These are phyloP conservation scores for Neonectria sp. DNA, from an alignment of 2,329 filamentous ascomycete genomes.

Conservation along the genomic window DNA sequence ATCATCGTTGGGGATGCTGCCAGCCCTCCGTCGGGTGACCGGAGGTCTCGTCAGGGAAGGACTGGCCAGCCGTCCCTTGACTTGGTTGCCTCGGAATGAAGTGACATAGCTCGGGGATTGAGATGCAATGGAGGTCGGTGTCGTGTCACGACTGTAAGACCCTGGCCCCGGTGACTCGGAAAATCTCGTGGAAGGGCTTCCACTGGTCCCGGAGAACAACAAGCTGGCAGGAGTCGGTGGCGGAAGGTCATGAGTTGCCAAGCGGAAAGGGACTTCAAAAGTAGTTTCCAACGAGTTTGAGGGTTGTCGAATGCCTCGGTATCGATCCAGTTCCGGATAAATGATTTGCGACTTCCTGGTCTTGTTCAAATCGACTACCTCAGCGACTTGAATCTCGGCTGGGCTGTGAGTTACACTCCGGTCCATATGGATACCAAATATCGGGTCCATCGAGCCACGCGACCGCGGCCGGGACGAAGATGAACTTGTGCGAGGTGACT, in stretches of 20 bases:
- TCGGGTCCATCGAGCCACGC: slow-evolving; percentile 54
- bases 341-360: slow-evolving; percentile 61
- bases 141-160: slow-evolving; percentile 82
- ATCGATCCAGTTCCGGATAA: slow-evolving; percentile 75
- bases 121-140: slow-evolving; percentile 83
- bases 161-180: slow-evolving; percentile 80
- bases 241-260: slow-evolving; percentile 76
- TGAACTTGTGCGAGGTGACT: slow-evolving; percentile 58
- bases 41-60: slow-evolving; percentile 71
- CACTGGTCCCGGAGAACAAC: slow-evolving; percentile 76
- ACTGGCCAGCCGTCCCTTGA: slow-evolving; percentile 69
- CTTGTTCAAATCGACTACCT: slow-evolving; percentile 58
- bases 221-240: slow-evolving; percentile 70
- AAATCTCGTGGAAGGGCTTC: slow-evolving; percentile 82
- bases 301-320: slow-evolving; percentile 63
- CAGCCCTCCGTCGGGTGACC: slow-evolving; percentile 70
- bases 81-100: slow-evolving; percentile 61
- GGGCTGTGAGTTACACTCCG: slow-evolving; percentile 61
- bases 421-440: slow-evolving; percentile 56
- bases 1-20: slow-evolving; percentile 68
- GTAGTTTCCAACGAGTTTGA: slow-evolving; percentile 52
- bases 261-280: slow-evolving; percentile 67
- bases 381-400: slow-evolving; percentile 59
- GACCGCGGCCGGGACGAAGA: slow-evolving; percentile 60
- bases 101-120: slow-evolving; percentile 76